Conservation (phyloP, 2,329 filamentous ascomycete genomes). For the Aspergillus vadensis region DNA sequence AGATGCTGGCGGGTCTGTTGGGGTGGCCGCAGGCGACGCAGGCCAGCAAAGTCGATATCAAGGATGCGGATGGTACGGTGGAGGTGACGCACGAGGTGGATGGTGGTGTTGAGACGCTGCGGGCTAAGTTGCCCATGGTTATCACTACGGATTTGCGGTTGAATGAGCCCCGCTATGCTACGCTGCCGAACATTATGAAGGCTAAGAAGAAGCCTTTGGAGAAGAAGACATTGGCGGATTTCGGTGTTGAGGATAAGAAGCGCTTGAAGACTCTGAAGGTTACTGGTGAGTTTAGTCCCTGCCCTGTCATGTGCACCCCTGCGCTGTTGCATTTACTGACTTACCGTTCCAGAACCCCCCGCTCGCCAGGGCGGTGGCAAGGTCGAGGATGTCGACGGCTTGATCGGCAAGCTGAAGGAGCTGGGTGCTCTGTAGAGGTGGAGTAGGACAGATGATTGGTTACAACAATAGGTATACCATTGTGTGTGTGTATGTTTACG, state of each 20-base stretch:
- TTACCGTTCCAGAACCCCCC: slow-evolving; percentile 67
- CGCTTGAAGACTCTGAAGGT: slow-evolving; percentile 91
- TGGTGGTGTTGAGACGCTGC: slow-evolving; percentile 88
- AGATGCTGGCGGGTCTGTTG: slow-evolving; percentile 92
- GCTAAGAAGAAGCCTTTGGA: slow-evolving; percentile 99
- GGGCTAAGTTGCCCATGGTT: slow-evolving; percentile 82
- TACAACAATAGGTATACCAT: background rate
- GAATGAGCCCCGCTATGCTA: slow-evolving; percentile 94
- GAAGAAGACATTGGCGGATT: slow-evolving; percentile 84
- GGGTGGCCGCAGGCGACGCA: slow-evolving; percentile 95
- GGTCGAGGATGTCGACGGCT: slow-evolving; percentile 95
- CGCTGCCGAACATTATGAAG: slow-evolving; percentile 99
- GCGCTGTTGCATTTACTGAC: background rate
- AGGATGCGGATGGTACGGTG: slow-evolving; percentile 66
- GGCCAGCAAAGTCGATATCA: slow-evolving; percentile 79
- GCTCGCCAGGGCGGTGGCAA: slow-evolving; percentile 90
- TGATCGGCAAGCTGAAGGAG: slow-evolving; percentile 93
- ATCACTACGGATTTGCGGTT: slow-evolving; percentile 93
- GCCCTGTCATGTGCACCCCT: background rate
- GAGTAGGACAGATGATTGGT: background rate
- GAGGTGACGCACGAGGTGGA: slow-evolving; percentile 91
- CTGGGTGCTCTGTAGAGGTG: slow-evolving; percentile 74
- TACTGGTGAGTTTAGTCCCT: slow-evolving; percentile 59
- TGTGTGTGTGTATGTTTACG: slow-evolving; percentile 22
- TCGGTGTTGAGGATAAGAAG: slow-evolving; percentile 72